Base-by-base conservation (phyloP, 1,139 yeast species). In the Suhomyces atakaporum region DNA sequence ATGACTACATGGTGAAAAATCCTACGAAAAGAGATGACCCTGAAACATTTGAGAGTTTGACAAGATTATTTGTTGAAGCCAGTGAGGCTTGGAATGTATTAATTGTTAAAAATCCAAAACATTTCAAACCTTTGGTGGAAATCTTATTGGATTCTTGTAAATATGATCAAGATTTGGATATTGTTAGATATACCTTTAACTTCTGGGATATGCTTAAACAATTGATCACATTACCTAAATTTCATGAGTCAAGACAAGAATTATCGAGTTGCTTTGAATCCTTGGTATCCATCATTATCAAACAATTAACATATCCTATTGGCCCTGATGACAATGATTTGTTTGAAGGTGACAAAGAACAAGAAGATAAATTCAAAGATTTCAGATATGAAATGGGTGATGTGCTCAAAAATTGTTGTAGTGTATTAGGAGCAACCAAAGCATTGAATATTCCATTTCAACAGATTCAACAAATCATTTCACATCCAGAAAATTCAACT, bases 321-420 rank as follows among this genome's bases (percentile, higher is more conserved):
- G 71, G 66, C 3, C 61, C 58, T 2, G 62, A 66, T 36, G 69
- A 65, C 21, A 70, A 69, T 32, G 55, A 63, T 37, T 56, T 77
- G 27, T 81, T 82, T 46, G 69, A 67, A 29, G 82, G 81, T 24
- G 83, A 81, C 51, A 74, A 73, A 44, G 97, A 89, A 58, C 86
- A 80, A 40, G 96, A 89, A 57, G 99, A 92, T 54, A 87, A 87
- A 58, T 94, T 94, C 59, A 82, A 87, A 53, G 95, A 88, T 38
- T 92, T 90, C 62, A 74, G 99, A 52, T 94, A 92, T 61, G 96
- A 89, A 44, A 87, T 92, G 86, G 97, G 97, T 20, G 97, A 92
- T 58, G 96, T 92, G 9, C 68, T 94, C 45, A 94, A 92, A 56
- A 96, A 90, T 58, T 89, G 97, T 62, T 87, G 97, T 50, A 85